Base-by-base conservation (phyloP, 2,329 filamentous ascomycete species). In the Fusarium secorum region DNA sequence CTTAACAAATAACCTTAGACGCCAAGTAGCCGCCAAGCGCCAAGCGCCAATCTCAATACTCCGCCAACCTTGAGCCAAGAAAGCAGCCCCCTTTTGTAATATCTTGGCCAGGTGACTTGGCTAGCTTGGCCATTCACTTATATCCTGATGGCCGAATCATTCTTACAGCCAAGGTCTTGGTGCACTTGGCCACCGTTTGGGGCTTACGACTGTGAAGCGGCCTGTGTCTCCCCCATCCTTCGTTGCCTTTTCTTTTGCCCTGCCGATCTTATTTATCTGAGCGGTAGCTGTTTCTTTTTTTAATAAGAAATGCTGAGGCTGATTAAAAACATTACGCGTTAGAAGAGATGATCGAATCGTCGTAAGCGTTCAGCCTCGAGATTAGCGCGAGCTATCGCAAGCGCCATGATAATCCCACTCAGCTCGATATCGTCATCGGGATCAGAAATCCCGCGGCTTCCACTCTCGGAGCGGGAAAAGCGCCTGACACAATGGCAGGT, bases 11-110 rank as follows among this genome's bases (percentile, higher is more conserved):
- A 62, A 70, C 63, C 64, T 67, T 64, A 66, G 56, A 15, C 66
- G 69, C 69, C 69, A 65, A 71, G 68, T 61, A 54, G 36, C 42
- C 55, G 68, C 69, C 68, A 71, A 71, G 55, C 70, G 70, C 70
- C 70, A 70, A 73, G 70, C 66, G 66, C 66, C 36, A 70, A 56
- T 49, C 57, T 55, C 58, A 45, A 60, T 33, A 51, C 48, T 44
- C 24, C 30, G 35, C 39, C 39, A 52, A 58, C 56, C 45, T 59
- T 48, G 6, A 58, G 68, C 54, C 68, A 67, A 64, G 53, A 53
- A 56, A 51, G n/a, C 28, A 33, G 22, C 35, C 55, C 60, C 55
- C 65, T 39, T 64, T 57, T 30, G 20, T 11, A 51, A 54, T 54
- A 49, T 41, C 53, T 60, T 45, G 45, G 57, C 45, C 58, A 24